These are phyloP conservation scores for Arthrobotrys megalospora DNA, from an alignment of 2,329 filamentous ascomycete genomes.

Conservation along the genomic window DNA sequence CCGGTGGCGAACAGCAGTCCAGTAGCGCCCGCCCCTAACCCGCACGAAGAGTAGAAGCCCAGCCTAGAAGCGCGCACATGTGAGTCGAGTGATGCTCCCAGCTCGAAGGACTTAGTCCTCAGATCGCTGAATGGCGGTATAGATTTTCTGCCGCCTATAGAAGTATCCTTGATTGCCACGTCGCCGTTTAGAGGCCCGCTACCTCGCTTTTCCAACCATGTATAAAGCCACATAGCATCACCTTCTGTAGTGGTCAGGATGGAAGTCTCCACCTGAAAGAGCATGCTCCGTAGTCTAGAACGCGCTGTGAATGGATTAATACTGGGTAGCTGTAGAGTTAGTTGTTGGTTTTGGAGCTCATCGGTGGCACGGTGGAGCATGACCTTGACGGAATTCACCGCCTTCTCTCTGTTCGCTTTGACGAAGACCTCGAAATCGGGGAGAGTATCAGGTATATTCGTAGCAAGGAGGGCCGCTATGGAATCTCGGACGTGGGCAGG, in stretches of 20 bases:
- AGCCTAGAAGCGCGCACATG: neutral
- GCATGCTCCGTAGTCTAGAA: neutral
- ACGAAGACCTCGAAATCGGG: neutral
- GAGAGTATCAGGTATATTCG: slow-evolving; percentile 9
- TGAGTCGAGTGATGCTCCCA: neutral
- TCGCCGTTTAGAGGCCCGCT: too few species aligned
- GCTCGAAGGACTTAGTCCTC: neutral
- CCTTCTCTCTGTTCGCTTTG: neutral
- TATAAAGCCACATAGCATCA: neutral
- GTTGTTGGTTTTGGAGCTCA: neutral
- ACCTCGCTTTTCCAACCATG: neutral
- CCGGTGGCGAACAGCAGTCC: neutral
- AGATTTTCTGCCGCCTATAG: too few species aligned
- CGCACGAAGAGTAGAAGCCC: neutral
- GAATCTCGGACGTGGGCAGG: slow-evolving; percentile 37
- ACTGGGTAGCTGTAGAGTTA: too few species aligned
- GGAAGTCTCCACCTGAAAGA: neutral
- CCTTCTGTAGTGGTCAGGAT: neutral
- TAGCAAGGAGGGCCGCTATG: slow-evolving; percentile 16
- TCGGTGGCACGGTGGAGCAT: neutral
- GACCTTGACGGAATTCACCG: neutral
- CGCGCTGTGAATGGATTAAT: neutral
- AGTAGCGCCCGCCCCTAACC: neutral
- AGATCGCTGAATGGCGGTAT: neutral
- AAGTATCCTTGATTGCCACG: too few species aligned